Evolutionary conservation across 306 rosid species (phyloP), one percentile per base, ranked within the genome.

Genomic region (Rubus idaeus): DNA sequence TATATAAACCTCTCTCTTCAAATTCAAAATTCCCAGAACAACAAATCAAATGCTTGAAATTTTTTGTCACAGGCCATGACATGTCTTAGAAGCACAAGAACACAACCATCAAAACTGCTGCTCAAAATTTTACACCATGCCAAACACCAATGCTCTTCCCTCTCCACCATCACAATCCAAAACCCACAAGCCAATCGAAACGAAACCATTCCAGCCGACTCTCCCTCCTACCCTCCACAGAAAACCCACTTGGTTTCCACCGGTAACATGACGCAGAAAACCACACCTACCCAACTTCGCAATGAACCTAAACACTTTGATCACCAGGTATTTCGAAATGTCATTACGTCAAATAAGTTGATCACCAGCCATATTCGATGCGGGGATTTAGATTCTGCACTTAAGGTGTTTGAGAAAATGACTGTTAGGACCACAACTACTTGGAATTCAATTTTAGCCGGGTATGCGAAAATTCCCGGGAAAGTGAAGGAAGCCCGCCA

Each of bases 371-470:
- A 74, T 45, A 79, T 89, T 44, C 85, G 94, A 77, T 58, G 75
- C 14, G 91, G 94, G 67, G 87, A 91, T 52, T 71, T 88, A 3
- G 87, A 77, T 70, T 89, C 96, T 61, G 98, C 97, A 40, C 70
- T 79, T 40, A 58, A 17, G 40, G 87, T 85, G 71, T 91, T 94
- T 50, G 84, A 89, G 8, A 77, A 57, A 60, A 94, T 94, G 96
- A 63, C 45, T 21, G 69, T 84, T 5, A 94, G 80, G 79, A 91
- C 90, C 13, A 89, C 86, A 52, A 81, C 87, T 55, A 82, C 96
- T 20, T 94, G 97, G 98, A 94, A 94, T 80, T 85, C 95, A 8
- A 78, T 94, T 30, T 79, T 94, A 4, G 68, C 91, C 4, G 90
- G 90, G 44, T 89, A 74, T 21, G 75, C 88, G 0, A 92, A 82